phyloP scores from a whole-genome alignment of 1,139 yeast genomes.

The Kodamaea plutei region DNA sequence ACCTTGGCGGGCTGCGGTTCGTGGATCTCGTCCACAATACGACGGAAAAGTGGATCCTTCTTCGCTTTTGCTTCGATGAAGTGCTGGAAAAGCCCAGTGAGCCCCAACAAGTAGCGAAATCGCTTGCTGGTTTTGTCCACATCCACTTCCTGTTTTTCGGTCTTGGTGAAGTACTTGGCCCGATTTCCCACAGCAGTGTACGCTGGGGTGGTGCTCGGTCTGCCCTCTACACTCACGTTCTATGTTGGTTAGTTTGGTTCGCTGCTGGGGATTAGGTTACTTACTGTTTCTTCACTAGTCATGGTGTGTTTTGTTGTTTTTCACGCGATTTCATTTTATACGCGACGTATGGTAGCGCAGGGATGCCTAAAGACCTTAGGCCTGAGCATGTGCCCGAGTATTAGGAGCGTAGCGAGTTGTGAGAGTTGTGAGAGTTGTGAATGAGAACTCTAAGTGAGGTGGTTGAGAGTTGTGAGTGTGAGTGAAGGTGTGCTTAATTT shows the following conservation, averaged over 20 bases:
- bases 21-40: slow-evolving; percentile 40
- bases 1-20: slow-evolving; percentile 19
- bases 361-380: too few relatives aligned
- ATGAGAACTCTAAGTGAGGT: too few relatives aligned
- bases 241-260: slow-evolving; percentile 5
- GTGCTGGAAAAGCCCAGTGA: slow-evolving; percentile 65
- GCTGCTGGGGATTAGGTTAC: too few relatives aligned
- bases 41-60: slow-evolving; percentile 55
- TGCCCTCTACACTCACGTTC: neutral
- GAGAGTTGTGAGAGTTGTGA: too few relatives aligned
- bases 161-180: slow-evolving; percentile 22
- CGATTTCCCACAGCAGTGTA: slow-evolving; percentile 5
- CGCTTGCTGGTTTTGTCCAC: slow-evolving; percentile 53
- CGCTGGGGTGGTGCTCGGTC: slow-evolving; percentile 2
- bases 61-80: slow-evolving; percentile 65
- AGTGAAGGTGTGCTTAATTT: too few relatives aligned
- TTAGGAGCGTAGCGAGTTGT: too few relatives aligned
- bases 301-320: neutral
- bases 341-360: too few relatives aligned
- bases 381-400: too few relatives aligned
- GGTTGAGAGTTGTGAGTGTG: too few relatives aligned
- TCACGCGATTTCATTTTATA: neutral
- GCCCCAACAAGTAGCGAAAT: slow-evolving; percentile 60
- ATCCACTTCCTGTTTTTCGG: slow-evolving; percentile 45
- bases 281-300: slow-evolving; percentile 1